These are phyloP conservation scores for Orbilia javanica DNA, from an alignment of 2,329 filamentous ascomycete genomes.

Conservation along the genomic window DNA sequence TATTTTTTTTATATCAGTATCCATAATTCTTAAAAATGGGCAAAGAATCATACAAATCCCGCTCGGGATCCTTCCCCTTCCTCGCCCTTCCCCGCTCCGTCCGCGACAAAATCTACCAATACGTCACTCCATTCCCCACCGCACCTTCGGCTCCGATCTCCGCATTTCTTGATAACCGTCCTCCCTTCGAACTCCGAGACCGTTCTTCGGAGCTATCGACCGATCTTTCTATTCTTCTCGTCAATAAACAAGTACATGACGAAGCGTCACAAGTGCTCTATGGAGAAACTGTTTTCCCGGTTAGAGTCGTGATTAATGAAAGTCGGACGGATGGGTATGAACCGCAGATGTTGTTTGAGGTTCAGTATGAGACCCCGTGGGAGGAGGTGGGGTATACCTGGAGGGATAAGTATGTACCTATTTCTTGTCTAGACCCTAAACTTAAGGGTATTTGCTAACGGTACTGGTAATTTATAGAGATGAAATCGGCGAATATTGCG, in stretches of 20 bases:
- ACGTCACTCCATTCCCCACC: slow-evolving; percentile 7
- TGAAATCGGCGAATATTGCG: slow-evolving; percentile 11
- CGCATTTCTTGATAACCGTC: slow-evolving; percentile 6
- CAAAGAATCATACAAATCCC: slow-evolving; percentile 5
- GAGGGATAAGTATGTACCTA: slow-evolving; percentile 20
- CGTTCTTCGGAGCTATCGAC: background rate
- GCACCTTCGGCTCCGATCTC: background rate
- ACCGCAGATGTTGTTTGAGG: slow-evolving; percentile 14
- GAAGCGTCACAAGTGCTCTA: slow-evolving; percentile 24
- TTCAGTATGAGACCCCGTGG: slow-evolving; percentile 32
- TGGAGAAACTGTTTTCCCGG: slow-evolving; percentile 8
- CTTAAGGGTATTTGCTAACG: background rate
- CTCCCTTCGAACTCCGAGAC: slow-evolving; percentile 11
- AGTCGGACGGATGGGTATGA: slow-evolving; percentile 7
- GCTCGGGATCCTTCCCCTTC: slow-evolving; percentile 20
- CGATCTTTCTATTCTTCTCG: slow-evolving; percentile 13
- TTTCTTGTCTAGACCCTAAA: background rate
- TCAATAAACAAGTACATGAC: slow-evolving; percentile 38
- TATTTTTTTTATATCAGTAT: too few relatives aligned
- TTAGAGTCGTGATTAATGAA: slow-evolving; percentile 6
- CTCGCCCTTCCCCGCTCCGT: slow-evolving; percentile 39
- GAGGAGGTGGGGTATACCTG: slow-evolving; percentile 29
- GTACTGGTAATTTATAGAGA: background rate
- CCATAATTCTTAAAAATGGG: slow-evolving; percentile 3
- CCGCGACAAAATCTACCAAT: slow-evolving; percentile 46